Percentiles rank a stretch among this genome's conserved stretches.
Evolutionary conservation across 2,329 filamentous ascomycete species (phyloP).

Genomic region (Cladosporium sp.): DNA sequence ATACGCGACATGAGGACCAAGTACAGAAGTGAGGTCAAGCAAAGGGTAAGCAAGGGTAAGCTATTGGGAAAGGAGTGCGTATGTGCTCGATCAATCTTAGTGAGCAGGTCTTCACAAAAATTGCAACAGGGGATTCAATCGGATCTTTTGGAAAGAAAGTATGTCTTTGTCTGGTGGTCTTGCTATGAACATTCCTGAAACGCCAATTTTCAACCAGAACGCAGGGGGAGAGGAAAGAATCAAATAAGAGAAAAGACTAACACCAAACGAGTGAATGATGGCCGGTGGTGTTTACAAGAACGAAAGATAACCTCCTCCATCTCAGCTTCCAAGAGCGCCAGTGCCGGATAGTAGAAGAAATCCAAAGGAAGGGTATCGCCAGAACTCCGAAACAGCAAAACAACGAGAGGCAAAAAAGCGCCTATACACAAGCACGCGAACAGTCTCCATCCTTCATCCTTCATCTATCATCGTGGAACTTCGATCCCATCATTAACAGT

Average conservation of each 20-base stretch:
- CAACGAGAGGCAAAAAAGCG: background rate
- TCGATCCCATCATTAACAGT: slow-evolving; percentile 36
- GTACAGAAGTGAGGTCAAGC: no score
- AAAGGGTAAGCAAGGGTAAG: no score
- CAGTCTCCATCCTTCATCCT: background rate
- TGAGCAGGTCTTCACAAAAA: no score
- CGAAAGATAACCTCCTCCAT: background rate
- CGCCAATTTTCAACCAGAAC: no score
- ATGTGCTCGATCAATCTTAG: no score
- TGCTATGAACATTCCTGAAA: no score
- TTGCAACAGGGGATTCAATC: background rate
- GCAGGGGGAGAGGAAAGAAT: background rate
- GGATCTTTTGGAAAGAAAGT: background rate
- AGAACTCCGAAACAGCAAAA: background rate
- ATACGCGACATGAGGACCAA: no score
- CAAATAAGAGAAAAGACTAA: background rate
- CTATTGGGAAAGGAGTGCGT: no score
- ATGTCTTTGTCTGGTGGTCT: background rate
- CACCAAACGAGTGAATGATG: background rate
- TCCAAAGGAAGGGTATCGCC: slow-evolving; percentile 8
- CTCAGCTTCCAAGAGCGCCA: background rate
- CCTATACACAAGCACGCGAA: background rate
- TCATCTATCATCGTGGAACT: background rate
- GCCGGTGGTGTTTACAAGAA: background rate
- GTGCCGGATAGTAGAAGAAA: no score